These are phyloP conservation scores for Limnomonas spitsbergensis DNA, from an alignment of 139 green algal species.

Conservation along the genomic window DNA sequence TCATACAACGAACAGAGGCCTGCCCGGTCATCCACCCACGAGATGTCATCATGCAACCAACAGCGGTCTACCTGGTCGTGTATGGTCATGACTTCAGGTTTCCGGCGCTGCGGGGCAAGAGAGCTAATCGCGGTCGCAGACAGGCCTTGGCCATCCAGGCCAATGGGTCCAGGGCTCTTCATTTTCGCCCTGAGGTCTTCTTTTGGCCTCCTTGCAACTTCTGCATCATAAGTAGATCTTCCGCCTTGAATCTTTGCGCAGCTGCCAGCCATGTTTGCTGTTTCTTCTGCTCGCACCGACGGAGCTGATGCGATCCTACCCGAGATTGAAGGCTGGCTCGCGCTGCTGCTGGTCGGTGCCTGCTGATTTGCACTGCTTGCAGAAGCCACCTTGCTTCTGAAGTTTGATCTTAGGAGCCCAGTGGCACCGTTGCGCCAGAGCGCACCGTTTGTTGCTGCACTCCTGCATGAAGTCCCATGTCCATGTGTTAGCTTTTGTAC, in stretches of 20 bases:
- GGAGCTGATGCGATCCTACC: neutral
- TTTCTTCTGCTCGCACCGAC: too few species aligned
- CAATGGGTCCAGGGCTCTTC: too few species aligned
- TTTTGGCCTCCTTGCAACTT: too few species aligned
- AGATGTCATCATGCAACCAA: neutral
- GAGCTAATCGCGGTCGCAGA: neutral
- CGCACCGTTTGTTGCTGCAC: neutral
- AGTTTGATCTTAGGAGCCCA: slow-evolving; percentile 8
- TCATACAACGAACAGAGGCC: neutral
- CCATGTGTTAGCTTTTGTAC: too few species aligned
- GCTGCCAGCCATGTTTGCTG: too few species aligned
- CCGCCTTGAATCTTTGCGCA: too few species aligned
- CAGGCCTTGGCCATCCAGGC: too few species aligned
- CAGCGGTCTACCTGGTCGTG: neutral
- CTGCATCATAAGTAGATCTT: too few species aligned
- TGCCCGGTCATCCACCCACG: neutral
- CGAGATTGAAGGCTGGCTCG: neutral
- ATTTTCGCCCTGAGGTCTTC: too few species aligned
- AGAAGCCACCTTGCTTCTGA: slow-evolving; percentile 5
- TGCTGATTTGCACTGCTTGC: neutral
- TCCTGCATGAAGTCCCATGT: slow-evolving; percentile 4
- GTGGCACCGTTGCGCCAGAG: slow-evolving; percentile 30
- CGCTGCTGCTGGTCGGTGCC: neutral
- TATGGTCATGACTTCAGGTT: neutral
- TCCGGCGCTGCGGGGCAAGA: too few species aligned